Base-by-base conservation (phyloP, 148 eudicot species). In the Dianthus caryophyllus region DNA sequence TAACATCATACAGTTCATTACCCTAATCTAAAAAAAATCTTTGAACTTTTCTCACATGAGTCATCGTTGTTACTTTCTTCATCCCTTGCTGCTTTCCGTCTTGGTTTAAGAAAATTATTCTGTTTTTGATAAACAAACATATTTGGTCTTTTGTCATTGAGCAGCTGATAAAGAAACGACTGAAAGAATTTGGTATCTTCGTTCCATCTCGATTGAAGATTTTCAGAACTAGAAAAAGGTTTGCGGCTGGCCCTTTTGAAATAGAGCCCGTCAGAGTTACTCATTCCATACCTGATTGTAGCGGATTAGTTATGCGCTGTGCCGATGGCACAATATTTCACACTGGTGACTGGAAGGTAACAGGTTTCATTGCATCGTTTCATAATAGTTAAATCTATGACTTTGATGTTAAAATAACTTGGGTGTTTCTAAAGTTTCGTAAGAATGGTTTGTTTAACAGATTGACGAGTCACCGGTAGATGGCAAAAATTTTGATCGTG, bases 291-390 rank as follows among this genome's bases (percentile, higher is more conserved):
- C 98, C 98, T 60, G 98, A 94, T 86, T 94, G 98, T 76, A 86
- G 83, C 80, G 98, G 98, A 65, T 74, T 94, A 80, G 96, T 94
- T 75, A 80, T 94, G 69, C 96, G 98, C 52, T 94, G 98, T 74
- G 76, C 97, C 76, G 98, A 94, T 82, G 98, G 98, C 36, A 90
- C 90, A 70, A 90, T 94, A 68, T 87, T 94, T 71, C 98, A 94
- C 79, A 94, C 98, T 12, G 98, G 98, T 80, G 98, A 94, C 79
- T 94, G 98, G 98, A 94, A 94, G 98, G 98, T 94, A 80, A 29
- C 67, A 27, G 58, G 29, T 74, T 58, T 65, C 36, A 44, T 12
- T 64, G 43, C 70, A 52, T 27, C 67, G 17, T 53, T 57, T 76
- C 66, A 2, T 22, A 68, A 48, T 27, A 14, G 33, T 25, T 33